phyloP scores from a whole-genome alignment of 192 early-diverging fungal genomes.

The Backusella westeae region DNA sequence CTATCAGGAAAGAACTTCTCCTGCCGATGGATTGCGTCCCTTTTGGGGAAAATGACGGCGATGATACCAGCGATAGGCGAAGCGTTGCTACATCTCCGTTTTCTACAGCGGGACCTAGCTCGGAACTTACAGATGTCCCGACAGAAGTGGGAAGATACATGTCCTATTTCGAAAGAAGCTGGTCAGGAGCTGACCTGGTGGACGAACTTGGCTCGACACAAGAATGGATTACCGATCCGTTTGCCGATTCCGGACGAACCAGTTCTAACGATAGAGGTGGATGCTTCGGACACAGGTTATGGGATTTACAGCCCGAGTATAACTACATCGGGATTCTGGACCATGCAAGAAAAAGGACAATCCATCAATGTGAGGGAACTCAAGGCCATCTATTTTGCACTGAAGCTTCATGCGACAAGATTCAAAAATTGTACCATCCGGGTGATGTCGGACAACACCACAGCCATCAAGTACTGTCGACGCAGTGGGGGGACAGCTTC shows the following conservation, averaged over 20 bases:
- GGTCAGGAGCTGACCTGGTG: not conserved
- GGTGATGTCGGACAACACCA: slow-evolving; percentile 18
- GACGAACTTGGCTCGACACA: not conserved
- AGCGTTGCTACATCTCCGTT: slow-evolving; percentile 3
- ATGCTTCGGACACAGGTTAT: slow-evolving; percentile 19
- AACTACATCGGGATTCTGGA: slow-evolving; percentile 8
- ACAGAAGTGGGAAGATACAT: not conserved
- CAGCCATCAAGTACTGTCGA: slow-evolving; percentile 21
- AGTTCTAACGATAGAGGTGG: not conserved
- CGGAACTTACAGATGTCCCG: not conserved
- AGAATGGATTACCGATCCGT: not conserved
- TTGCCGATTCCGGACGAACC: not conserved
- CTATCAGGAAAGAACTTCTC: not conserved
- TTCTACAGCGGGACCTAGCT: slow-evolving; percentile 11
- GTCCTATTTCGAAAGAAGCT: too few relatives aligned
- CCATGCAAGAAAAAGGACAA: not conserved
- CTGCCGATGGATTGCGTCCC: not conserved
- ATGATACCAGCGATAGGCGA: slow-evolving; percentile 20
- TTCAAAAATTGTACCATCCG: not conserved
- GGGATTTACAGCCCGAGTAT: not conserved
- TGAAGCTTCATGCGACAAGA: not conserved
- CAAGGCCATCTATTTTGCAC: not conserved
- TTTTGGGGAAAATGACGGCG: slow-evolving; percentile 15
- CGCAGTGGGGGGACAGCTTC: slow-evolving; percentile 21
- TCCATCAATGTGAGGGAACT: slow-evolving; percentile 21